These are phyloP conservation scores for Eucalyptus viminalis DNA, from an alignment of 345 rosid genomes.

Conservation along the genomic window DNA sequence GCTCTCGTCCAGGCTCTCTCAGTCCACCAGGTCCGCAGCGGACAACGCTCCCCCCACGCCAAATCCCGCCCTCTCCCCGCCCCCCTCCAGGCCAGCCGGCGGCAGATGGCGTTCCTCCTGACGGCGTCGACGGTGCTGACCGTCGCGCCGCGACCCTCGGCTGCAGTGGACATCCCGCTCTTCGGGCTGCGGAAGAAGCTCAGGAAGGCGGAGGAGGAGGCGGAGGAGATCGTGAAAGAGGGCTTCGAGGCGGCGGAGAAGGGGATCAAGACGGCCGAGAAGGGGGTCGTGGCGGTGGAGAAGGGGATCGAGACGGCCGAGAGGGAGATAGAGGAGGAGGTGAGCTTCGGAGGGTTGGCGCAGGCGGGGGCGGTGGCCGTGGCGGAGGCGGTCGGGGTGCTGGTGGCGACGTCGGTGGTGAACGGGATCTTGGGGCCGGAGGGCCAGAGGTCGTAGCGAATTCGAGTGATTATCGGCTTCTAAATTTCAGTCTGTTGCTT, in stretches of 20 bases:
- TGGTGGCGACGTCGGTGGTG: constrained; percentile 62
- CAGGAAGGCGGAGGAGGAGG: constrained; percentile 57
- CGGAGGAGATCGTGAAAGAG: constrained; percentile 64
- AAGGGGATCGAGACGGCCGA: constrained; percentile 37
- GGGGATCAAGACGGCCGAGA: constrained; percentile 28
- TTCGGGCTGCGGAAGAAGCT: constrained; percentile 78
- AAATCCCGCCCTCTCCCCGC: constrained; percentile 5
- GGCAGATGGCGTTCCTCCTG: constrained; percentile 41
- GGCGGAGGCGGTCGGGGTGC: constrained; percentile 62
- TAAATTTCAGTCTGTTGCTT: background rate
- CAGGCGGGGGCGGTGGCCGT: constrained; percentile 76
- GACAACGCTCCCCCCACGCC: background rate
- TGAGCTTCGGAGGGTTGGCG: constrained; percentile 51
- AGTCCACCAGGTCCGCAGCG: background rate
- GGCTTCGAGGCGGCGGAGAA: constrained; percentile 36
- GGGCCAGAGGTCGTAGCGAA: constrained; percentile 17
- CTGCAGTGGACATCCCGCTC: constrained; percentile 52
- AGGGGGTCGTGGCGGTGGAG: constrained; percentile 45
- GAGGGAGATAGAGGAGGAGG: constrained; percentile 24
- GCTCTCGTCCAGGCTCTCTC: constrained; percentile 6
- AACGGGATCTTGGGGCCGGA: constrained; percentile 77
- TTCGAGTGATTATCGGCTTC: background rate
- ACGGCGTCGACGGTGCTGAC: constrained; percentile 34
- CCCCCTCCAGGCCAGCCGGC: constrained; percentile 22
- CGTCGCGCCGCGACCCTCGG: constrained; percentile 12